These are phyloP conservation scores for Nigrospora sphaerica DNA, from an alignment of 2,329 filamentous ascomycete genomes.

Conservation along the genomic window DNA sequence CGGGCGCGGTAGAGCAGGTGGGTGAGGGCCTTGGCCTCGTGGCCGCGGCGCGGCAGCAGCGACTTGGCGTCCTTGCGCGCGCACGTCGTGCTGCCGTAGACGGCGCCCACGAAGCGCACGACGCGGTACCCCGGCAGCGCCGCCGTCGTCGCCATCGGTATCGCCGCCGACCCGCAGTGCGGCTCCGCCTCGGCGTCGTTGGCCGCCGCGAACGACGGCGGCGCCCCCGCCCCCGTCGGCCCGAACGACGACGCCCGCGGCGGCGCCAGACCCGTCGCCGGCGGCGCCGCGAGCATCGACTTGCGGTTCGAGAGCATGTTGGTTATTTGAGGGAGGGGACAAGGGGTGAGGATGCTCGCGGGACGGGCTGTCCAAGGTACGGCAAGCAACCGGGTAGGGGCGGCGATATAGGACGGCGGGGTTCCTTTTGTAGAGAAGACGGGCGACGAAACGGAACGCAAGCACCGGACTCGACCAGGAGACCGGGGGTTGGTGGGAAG, in stretches of 20 bases:
- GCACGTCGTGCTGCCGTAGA: slow-evolving; percentile 14
- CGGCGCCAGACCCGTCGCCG: background rate
- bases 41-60: slow-evolving; percentile 10
- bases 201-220: background rate
- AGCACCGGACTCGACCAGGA: no score
- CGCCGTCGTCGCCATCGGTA: slow-evolving; percentile 13
- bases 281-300: slow-evolving; percentile 1
- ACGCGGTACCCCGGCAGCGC: slow-evolving; percentile 14
- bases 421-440: no score
- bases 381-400: no score
- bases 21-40: slow-evolving; percentile 13
- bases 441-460: no score
- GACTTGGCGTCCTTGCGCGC: slow-evolving; percentile 15
- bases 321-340: background rate
- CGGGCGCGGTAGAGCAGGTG: slow-evolving; percentile 15
- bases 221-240: background rate
- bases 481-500: no score
- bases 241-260: background rate
- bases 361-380: no score
- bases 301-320: slow-evolving; percentile 3
- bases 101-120: slow-evolving; percentile 11
- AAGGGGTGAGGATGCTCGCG: no score
- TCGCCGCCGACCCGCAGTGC: slow-evolving; percentile 10
- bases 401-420: no score
- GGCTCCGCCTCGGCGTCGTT: slow-evolving; percentile 8